phyloP scores from a whole-genome alignment of 1,284 basidiomycete genomes.

The Tilletia horrida region DNA sequence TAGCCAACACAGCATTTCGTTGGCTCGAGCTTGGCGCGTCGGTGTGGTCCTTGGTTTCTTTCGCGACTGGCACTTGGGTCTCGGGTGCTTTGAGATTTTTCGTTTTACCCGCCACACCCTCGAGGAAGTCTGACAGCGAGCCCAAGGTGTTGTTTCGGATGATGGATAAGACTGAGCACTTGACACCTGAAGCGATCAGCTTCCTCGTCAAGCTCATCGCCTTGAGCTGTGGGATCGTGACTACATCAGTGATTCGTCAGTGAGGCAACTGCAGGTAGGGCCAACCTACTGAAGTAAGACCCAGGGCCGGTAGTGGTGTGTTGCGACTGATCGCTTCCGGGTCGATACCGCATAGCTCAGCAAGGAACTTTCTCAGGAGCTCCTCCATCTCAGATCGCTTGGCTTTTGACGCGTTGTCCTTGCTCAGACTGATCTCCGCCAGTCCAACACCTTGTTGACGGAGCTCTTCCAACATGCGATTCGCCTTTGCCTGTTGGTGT shows the following conservation, averaged over 20 bases:
- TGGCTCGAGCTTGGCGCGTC: neutral
- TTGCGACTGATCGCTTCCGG: constrained; percentile 37
- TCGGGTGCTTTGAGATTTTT: too few relatives aligned
- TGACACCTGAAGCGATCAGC: constrained; percentile 35
- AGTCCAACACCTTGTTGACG: too few relatives aligned
- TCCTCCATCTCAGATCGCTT: too few relatives aligned
- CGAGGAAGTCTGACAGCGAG: constrained; percentile 21
- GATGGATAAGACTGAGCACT: constrained; percentile 52
- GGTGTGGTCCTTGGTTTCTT: neutral
- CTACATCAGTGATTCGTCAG: neutral
- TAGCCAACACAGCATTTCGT: neutral
- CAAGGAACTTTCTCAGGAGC: constrained; percentile 25
- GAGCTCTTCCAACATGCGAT: too few relatives aligned
- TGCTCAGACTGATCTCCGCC: too few relatives aligned
- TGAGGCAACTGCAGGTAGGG: neutral
- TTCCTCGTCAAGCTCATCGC: constrained; percentile 49
- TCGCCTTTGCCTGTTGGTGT: neutral
- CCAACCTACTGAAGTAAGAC: constrained; percentile 40
- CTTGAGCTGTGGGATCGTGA: constrained; percentile 26
- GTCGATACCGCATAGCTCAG: constrained; percentile 38
- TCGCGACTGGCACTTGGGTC: neutral
- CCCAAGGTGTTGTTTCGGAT: constrained; percentile 43
- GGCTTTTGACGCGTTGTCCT: neutral
- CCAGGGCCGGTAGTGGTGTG: constrained; percentile 47
- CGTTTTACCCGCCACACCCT: too few relatives aligned